A percentile compares a stretch with the other conserved stretches of the same genome.
Conservation (phyloP, 2,329 filamentous ascomycete genomes). For the Fusarium neocosmosporiellum region DNA sequence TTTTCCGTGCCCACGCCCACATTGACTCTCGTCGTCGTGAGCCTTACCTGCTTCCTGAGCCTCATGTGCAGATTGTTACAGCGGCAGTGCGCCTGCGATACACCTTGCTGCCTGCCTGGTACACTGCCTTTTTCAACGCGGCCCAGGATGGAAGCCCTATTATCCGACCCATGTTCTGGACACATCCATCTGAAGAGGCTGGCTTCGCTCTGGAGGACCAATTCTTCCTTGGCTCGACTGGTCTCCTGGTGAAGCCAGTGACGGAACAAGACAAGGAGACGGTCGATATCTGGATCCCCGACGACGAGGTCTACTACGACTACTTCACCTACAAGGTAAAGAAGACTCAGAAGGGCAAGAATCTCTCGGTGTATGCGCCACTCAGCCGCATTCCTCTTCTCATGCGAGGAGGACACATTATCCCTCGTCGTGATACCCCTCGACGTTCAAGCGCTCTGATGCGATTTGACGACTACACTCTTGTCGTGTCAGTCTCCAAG, state of each 20-base stretch:
- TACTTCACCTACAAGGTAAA: constrained; percentile 90
- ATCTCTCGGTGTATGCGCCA: constrained; percentile 77
- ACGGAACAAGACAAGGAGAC: constrained; percentile 79
- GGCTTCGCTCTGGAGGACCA: constrained; percentile 95
- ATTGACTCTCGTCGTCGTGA: constrained; percentile 95
- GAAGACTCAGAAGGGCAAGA: constrained; percentile 74
- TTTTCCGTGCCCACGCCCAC: constrained; percentile 97
- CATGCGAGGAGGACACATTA: constrained; percentile 92
- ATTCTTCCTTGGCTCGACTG: constrained; percentile 88
- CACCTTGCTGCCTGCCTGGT: constrained; percentile 91
- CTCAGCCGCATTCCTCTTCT: constrained; percentile 89
- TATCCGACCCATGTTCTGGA: constrained; percentile 91
- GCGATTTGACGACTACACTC: constrained; percentile 94
- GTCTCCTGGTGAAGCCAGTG: constrained; percentile 92
- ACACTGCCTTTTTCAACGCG: constrained; percentile 95
- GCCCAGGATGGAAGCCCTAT: constrained; percentile 86
- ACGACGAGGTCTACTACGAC: constrained; percentile 91
- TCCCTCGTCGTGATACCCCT: constrained; percentile 88
- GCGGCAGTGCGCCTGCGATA: constrained; percentile 91
- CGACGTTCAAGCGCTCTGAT: constrained; percentile 88
- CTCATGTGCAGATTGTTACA: constrained; percentile 87
- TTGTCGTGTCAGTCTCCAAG: constrained; percentile 79
- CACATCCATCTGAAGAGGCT: constrained; percentile 84
- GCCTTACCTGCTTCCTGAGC: constrained; percentile 87
- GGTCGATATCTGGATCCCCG: constrained; percentile 86